phyloP scores from a whole-genome alignment of 2,329 filamentous ascomycete genomes.

The Colletotrichum noveboracense region DNA sequence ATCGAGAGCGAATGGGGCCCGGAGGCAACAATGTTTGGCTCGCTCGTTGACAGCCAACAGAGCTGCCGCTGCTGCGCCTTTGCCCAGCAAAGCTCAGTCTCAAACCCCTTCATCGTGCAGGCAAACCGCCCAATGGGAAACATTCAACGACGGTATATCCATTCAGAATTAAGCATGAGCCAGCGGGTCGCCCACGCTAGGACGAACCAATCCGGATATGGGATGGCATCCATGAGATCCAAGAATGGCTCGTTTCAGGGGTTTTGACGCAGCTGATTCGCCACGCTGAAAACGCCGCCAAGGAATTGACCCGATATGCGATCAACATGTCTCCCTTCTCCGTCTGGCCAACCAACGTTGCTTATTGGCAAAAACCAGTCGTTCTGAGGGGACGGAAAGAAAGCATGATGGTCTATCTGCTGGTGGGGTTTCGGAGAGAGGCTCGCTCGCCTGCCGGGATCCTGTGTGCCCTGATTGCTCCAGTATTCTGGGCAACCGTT shows the following conservation, averaged over 20 bases:
- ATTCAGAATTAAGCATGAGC: slow-evolving; percentile 8
- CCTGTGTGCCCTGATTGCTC: background rate
- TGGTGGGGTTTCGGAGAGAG: background rate
- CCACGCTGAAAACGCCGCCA: background rate
- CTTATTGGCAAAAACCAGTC: background rate
- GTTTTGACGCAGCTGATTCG: slow-evolving; percentile 4
- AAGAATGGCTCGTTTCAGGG: background rate
- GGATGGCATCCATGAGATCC: background rate
- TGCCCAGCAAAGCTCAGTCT: background rate
- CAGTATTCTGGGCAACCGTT: background rate
- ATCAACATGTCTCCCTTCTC: slow-evolving; percentile 16
- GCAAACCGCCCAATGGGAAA: background rate
- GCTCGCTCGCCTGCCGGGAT: background rate
- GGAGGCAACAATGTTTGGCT: background rate
- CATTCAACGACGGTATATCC: background rate
- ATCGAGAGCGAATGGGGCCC: slow-evolving; percentile 8
- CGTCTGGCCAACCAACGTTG: slow-evolving; percentile 5
- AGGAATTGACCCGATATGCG: slow-evolving; percentile 7
- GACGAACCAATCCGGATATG: background rate
- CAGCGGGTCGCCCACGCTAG: background rate
- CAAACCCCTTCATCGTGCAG: background rate
- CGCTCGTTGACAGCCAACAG: background rate
- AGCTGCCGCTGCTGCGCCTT: background rate
- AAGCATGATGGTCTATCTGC: background rate
- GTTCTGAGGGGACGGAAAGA: background rate